Base-by-base conservation (phyloP, 345 rosid genomes). In the Ailanthus altissimus region DNA sequence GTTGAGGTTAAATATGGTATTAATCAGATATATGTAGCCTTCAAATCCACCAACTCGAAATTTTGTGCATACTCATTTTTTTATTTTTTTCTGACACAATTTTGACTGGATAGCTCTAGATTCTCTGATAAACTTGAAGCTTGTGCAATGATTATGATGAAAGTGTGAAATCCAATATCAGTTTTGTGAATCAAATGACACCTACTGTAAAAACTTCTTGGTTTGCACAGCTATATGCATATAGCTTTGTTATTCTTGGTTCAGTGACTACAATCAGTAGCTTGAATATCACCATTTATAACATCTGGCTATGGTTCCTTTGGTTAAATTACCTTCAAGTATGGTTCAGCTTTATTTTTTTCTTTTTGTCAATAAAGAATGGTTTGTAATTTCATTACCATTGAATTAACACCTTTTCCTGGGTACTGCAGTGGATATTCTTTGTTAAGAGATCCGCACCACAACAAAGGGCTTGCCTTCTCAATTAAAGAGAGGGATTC, bases 401-500 rank as follows among this genome's bases (percentile, higher is more conserved):
- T 38, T 11, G 2, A 15, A 20, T 32, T 74, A 47, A 18, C 54
- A 36, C 12, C 8, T 14, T 26, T 12, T 26, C 25, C 16, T 60
- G 16, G 46, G 5, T 69, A 42, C 67, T 78, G 84, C 90, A 94
- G 99, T 76, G 99, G 98, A 4, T 95, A 93, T 85, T 81, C 94
- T n/a, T 83, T 95, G 91, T 83, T 95, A 85, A 90, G 99, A 73
- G 96, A 93, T 85, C 99, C 99, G 36, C 98, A 92, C 80, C 96
- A 93, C 85, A 93, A 95, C 84, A 95, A 95, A 78, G 99, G 99
- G 43, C 96, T 95, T 81, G 99, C 97, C 73, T 95, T 95, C 84
- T 83, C 75, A 64, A 88, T 86, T 63, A 89, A 87, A 78, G 99
- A 95, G 88, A 88, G 99, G 81, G 87, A 91, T 83, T 90, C 98